Conservation (phyloP, 176 grass and related monocot genomes). For the Puccinellia tenuiflora region DNA sequence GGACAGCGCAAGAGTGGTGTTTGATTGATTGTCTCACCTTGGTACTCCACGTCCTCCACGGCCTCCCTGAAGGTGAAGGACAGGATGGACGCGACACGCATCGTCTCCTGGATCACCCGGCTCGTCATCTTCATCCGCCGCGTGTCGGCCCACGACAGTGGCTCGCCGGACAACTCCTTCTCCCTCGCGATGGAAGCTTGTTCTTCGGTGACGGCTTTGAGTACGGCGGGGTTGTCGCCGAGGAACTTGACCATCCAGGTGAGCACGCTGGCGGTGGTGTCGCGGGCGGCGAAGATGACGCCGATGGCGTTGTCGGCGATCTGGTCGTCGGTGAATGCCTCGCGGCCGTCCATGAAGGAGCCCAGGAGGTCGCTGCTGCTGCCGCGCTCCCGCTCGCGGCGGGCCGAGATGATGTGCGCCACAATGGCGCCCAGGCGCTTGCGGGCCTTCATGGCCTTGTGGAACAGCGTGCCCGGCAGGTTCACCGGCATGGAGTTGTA, state of each 20-base stretch:
- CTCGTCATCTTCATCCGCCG: constrained; percentile 70
- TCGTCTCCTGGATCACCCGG: constrained; percentile 93
- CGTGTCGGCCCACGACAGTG: constrained; percentile 72
- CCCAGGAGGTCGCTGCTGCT: constrained; percentile 59
- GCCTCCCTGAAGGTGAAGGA: constrained; percentile 99
- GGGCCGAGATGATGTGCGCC: constrained; percentile 57
- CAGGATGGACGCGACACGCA: constrained; percentile 95
- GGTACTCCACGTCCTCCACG: constrained; percentile 91
- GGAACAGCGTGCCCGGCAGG: constrained; percentile 82
- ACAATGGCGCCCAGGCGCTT: constrained; percentile 68
- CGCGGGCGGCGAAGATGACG: constrained; percentile 87
- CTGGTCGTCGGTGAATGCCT: constrained; percentile 81
- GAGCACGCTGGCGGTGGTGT: constrained; percentile 95
- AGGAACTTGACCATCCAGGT: constrained; percentile 99
- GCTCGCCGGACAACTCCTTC: constrained; percentile 31
- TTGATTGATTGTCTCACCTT: too few relatives aligned
- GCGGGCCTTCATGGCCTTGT: constrained; percentile 92
- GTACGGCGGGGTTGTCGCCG: constrained; percentile 72
- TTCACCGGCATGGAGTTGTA: constrained; percentile 99
- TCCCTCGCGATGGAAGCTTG: constrained; percentile 63
- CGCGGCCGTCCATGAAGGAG: constrained; percentile 78
- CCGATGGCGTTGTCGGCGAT: constrained; percentile 94
- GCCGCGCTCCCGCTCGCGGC: constrained; percentile 39
- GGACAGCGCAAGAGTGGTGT: constrained; percentile 3
- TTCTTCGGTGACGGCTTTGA: constrained; percentile 76